phyloP scores from a whole-genome alignment of 164 flowering plant genomes.

The Litsea cubeba region DNA sequence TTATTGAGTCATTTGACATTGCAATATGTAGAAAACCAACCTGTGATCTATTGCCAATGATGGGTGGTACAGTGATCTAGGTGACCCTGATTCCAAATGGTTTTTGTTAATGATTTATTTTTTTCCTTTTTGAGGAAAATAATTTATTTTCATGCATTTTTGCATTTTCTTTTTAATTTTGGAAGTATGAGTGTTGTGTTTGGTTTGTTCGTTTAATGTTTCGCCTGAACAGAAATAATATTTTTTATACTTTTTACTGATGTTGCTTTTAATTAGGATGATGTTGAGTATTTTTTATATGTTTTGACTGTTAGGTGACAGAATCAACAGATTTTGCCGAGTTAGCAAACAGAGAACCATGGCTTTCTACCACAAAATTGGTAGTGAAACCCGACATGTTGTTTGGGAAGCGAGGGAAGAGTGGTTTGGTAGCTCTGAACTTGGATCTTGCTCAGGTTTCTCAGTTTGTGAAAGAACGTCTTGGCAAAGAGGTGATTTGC shows the following conservation, averaged over 20 bases:
- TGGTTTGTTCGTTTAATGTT: not conserved
- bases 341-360: slow-evolving; percentile 60
- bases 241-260: too few species aligned
- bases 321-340: slow-evolving; percentile 75
- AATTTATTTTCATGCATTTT: not conserved
- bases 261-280: not conserved
- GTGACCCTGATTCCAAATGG: too few species aligned
- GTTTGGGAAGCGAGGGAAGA: slow-evolving; percentile 96
- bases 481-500: slow-evolving; percentile 65
- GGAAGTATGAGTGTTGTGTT: not conserved
- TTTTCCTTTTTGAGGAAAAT: not conserved
- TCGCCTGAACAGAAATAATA: not conserved
- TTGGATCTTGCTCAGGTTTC: slow-evolving; percentile 86
- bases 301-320: slow-evolving; percentile 41
- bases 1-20: too few species aligned
- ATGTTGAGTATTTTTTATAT: not conserved
- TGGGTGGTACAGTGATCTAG: too few species aligned
- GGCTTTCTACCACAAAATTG: slow-evolving; percentile 78
- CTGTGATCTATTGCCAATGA: too few species aligned
- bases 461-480: slow-evolving; percentile 68
- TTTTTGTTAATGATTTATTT: too few species aligned
- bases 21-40: too few species aligned
- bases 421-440: slow-evolving; percentile 85
- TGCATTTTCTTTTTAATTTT: not conserved
- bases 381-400: slow-evolving; percentile 98